phyloP scores from a whole-genome alignment of 345 rosid genomes.

The Arabidopsis thaliana region TAIR10.1 NC_003070.9:24417501-24418000 shows the following conservation, averaged over 20 bases:
- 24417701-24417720: background rate
- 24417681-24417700: background rate
- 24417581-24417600: background rate
- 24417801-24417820: too few species aligned
- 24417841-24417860: too few species aligned
- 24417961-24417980: background rate
- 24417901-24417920: background rate
- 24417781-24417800: too few species aligned
- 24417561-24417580: background rate
- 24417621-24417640: slow-evolving; percentile 2
- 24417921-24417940: background rate
- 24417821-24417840: too few species aligned
- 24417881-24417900: background rate
- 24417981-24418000: background rate
- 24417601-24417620: background rate
- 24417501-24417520: background rate
- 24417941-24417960: background rate
- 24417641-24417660: slow-evolving; percentile 22
- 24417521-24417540: background rate
- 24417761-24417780: too few species aligned
- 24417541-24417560: background rate
- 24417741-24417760: too few species aligned
- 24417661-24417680: slow-evolving; percentile 45
- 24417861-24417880: too few species aligned
- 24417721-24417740: background rate